phyloP scores from a whole-genome alignment of 164 flowering plant species.

The Taxillus chinensis region DNA sequence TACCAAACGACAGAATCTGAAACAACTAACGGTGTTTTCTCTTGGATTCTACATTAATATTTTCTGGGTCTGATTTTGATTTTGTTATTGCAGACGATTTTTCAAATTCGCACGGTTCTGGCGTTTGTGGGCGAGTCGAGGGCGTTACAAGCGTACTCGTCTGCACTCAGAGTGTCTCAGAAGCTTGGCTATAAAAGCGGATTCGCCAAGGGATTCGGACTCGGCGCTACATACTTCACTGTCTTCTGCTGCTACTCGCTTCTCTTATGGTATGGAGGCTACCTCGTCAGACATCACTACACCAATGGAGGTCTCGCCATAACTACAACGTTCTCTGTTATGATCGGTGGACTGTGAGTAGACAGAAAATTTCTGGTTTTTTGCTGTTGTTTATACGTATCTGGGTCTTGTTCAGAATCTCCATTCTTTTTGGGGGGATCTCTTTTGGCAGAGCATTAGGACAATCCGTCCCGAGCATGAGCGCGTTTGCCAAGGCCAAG shows the following conservation, averaged over 20 bases:
- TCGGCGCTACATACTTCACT: slow-evolving; percentile 91
- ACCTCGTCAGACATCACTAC: slow-evolving; percentile 71
- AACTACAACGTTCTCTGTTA: slow-evolving; percentile 91
- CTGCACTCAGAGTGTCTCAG: slow-evolving; percentile 57
- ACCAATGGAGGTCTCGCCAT: slow-evolving; percentile 98
- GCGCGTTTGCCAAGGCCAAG: slow-evolving; percentile 84
- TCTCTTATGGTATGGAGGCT: slow-evolving; percentile 96
- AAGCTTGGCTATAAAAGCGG: slow-evolving; percentile 79
- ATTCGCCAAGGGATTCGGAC: slow-evolving; percentile 77
- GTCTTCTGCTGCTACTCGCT: slow-evolving; percentile 95
- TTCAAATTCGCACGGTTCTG: slow-evolving; percentile 79
- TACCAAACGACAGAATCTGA: no score
- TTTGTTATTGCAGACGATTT: slow-evolving; percentile 57
- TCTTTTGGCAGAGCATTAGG: slow-evolving; percentile 55
- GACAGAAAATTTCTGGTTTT: neutral
- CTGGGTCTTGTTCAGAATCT: neutral
- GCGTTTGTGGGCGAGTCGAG: slow-evolving; percentile 87
- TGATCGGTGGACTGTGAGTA: slow-evolving; percentile 94
- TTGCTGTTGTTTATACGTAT: neutral
- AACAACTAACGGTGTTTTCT: no score
- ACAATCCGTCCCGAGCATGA: slow-evolving; percentile 84
- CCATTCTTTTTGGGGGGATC: slow-evolving; percentile 4
- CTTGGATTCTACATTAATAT: no score
- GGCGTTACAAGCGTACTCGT: slow-evolving; percentile 64
- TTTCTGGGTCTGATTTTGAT: slow-evolving; percentile 21